phyloP scores from a whole-genome alignment of 2,329 filamentous ascomycete genomes.

The Fusarium buharicum region DNA sequence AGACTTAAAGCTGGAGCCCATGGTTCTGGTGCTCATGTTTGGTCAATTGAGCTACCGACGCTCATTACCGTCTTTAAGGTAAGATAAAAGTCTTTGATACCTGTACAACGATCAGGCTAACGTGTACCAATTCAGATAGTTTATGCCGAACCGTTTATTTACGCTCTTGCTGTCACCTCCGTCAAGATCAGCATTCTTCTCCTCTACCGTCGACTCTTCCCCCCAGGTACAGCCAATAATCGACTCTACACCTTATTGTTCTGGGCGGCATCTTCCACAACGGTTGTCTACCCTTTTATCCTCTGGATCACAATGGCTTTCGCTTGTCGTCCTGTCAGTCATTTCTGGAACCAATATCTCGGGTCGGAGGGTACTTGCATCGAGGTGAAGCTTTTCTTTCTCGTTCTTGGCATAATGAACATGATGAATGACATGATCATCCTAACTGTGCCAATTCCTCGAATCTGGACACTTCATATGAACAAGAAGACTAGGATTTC shows the following conservation, averaged over 20 bases:
- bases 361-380: constrained; percentile 5
- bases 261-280: constrained; percentile 1
- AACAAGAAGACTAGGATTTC: constrained; percentile 21
- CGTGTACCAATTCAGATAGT: neutral
- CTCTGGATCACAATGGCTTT: constrained; percentile 25
- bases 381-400: constrained; percentile 10
- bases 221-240: constrained; percentile 14
- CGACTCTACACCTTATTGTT: constrained; percentile 18
- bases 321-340: constrained; percentile 6
- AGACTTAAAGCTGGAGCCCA: neutral
- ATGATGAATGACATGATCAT: constrained; percentile 23
- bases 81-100: rapidly evolving
- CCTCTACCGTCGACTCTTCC: constrained; percentile 18
- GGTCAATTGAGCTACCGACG: constrained; percentile 14
- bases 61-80: constrained; percentile 15
- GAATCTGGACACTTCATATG: constrained; percentile 19
- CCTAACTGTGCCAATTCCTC: constrained; percentile 12
- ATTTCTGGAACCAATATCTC: constrained; percentile 22
- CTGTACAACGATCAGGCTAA: neutral
- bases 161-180: constrained; percentile 22
- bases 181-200: constrained; percentile 25
- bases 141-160: constrained; percentile 16
- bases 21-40: constrained; percentile 15
- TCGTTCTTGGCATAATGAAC: constrained; percentile 21
- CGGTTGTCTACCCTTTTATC: constrained; percentile 4